phyloP scores from a whole-genome alignment of 768 basidiomycete genomes.

The Mycena metata region DNA sequence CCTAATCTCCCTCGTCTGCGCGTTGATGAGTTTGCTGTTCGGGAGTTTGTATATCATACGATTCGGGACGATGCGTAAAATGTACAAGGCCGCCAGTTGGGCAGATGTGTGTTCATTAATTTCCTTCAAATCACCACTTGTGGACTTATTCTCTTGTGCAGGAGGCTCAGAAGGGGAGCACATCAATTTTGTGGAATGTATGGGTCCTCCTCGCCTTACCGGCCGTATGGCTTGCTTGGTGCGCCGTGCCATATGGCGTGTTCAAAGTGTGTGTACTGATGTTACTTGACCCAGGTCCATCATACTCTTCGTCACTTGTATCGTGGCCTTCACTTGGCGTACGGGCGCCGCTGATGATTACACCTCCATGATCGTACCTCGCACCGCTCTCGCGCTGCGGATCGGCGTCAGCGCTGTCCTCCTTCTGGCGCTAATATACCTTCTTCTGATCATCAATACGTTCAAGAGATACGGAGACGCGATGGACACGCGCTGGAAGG shows the following conservation, averaged over 20 bases:
- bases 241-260: no score
- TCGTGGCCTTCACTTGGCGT: conserved; percentile 74
- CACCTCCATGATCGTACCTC: conserved; percentile 39
- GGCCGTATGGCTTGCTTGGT: conserved; percentile 75
- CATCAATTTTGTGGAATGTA: conserved; percentile 66
- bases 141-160: conserved; percentile 45
- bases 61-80: conserved; percentile 74
- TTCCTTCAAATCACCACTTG: no score
- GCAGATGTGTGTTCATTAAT: conserved; percentile 63
- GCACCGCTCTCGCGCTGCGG: conserved; percentile 53
- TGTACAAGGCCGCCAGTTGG: conserved; percentile 75
- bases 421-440: conserved; percentile 65
- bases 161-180: conserved; percentile 62
- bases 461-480: conserved; percentile 65
- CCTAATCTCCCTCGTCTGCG: conserved; percentile 68
- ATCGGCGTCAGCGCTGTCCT: conserved; percentile 62
- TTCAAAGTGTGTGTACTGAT: no score
- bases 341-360: conserved; percentile 57
- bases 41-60: conserved; percentile 77
- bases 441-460: conserved; percentile 64
- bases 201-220: conserved; percentile 75
- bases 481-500: conserved; percentile 52
- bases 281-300: conserved; percentile 63
- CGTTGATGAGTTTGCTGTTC: conserved; percentile 72
- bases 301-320: conserved; percentile 66